Conservation (phyloP, 2,329 filamentous ascomycete species). For the Arthrobotrys sinensis region DNA sequence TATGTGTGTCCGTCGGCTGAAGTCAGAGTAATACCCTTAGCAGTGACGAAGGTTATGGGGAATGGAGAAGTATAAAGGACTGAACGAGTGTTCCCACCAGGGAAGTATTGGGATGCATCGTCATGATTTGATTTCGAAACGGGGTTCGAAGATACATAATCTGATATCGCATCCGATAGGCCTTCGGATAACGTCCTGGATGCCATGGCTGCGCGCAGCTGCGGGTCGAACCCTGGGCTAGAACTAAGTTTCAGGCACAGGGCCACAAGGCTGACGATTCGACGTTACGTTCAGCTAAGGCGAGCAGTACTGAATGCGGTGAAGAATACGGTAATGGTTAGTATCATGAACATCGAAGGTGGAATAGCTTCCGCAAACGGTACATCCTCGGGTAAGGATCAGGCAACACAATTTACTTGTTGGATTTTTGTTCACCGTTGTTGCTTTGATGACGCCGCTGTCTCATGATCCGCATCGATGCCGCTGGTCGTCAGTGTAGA, state of each 20-base stretch:
- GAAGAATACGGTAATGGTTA: conserved; percentile 13
- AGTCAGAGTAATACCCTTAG: conserved; percentile 64
- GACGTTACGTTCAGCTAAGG: not conserved
- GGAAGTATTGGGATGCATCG: conserved; percentile 30
- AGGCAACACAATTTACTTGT: conserved; percentile 17
- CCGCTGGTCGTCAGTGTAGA: not conserved
- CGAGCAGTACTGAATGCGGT: not conserved
- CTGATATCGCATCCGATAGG: conserved; percentile 6
- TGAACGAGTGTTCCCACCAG: conserved; percentile 41
- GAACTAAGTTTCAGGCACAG: not conserved
- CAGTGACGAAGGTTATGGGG: conserved; percentile 66
- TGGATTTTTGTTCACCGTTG: conserved; percentile 2
- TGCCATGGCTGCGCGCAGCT: too few species aligned
- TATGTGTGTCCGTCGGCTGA: conserved; percentile 68
- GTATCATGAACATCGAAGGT: not conserved
- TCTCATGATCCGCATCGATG: too few species aligned
- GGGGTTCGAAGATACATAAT: conserved; percentile 26
- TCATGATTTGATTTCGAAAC: conserved; percentile 21
- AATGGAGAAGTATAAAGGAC: conserved; percentile 66
- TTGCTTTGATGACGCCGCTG: not conserved
- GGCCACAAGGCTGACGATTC: not conserved
- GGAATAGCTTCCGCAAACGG: conserved; percentile 14
- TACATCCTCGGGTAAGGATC: not conserved
- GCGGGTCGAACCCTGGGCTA: not conserved
- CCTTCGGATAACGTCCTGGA: conserved; percentile 1